Percentiles rank a stretch among this genome's conserved stretches.
phyloP scores from a whole-genome alignment of 2,329 filamentous ascomycete species.

The Xylaria sp. region DNA sequence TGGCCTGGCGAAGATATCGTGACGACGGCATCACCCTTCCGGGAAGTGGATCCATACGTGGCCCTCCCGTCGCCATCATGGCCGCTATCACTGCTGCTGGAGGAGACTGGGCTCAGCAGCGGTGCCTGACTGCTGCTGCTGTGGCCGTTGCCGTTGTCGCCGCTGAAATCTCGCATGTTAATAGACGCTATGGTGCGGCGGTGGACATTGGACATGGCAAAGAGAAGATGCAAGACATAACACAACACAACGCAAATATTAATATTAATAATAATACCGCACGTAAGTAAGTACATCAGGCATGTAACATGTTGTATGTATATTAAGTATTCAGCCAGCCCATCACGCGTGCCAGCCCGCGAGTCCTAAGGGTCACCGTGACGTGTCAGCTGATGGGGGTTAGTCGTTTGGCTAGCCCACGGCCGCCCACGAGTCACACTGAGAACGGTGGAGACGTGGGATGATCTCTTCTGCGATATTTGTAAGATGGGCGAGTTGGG shows the following conservation, averaged over 20 bases:
- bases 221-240: background rate
- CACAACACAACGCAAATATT: no score
- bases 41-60: slow-evolving; percentile 38
- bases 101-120: slow-evolving; percentile 32
- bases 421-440: background rate
- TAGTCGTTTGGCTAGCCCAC: no score
- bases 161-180: slow-evolving; percentile 33
- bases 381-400: slow-evolving; percentile 27
- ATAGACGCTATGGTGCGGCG: slow-evolving; percentile 32
- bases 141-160: slow-evolving; percentile 19
- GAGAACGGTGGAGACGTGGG: slow-evolving; percentile 17
- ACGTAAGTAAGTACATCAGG: background rate
- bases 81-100: slow-evolving; percentile 27
- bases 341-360: no score
- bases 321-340: no score
- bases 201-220: slow-evolving; percentile 35
- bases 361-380: slow-evolving; percentile 11
- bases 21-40: slow-evolving; percentile 29
- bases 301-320: background rate
- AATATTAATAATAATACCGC: background rate
- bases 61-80: slow-evolving; percentile 21
- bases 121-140: slow-evolving; percentile 31
- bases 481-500: background rate
- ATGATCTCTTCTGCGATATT: slow-evolving; percentile 4
- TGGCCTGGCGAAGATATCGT: slow-evolving; percentile 24